Evolutionary conservation across 768 basidiomycete species (phyloP), one percentile per base, ranked within the genome.

Genomic region (Gyrodon lividus): DNA sequence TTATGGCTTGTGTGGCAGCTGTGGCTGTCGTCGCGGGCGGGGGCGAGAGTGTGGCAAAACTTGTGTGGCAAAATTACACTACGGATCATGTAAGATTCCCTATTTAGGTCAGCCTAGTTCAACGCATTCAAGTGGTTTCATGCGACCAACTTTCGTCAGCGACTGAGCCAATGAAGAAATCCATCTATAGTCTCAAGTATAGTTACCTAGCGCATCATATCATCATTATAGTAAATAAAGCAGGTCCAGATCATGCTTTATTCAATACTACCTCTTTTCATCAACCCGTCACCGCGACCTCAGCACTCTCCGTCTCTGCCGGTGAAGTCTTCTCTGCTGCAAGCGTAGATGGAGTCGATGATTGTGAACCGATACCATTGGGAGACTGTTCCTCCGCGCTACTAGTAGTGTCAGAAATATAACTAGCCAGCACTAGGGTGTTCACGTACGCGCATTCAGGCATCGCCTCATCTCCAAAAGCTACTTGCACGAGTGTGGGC

Each of bases 1-100:
- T 58, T 65, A 54, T 58, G 60, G 59, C 57, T 56, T 64, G 56
- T 61, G 60, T 54, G 47, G 52, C 43, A 48, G 53, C 43, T 52
- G 59, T 63, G 54, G 59, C 59, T 52, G 31, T 19, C 59, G 51
- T 51, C 50, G 55, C 30, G 47, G 54, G 55, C 43, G 56, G 50
- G 28, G 45, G 40, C 43, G 43, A 45, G 43, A 37, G 28, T 45
- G 47, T 52, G 51, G 46, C 57, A 56, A 51, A 41, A 47, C 40
- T 22, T 28, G n/a, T 40, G 47, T 20, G 4, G 7, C 37, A 26
- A 31, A 33, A 22, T 37, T 14, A 6, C 26, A 16, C 26, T 14
- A 16, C 26, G 4, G 41, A 24, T 50, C 41, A 50, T 22, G 48
- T 50, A 50, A 50, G 48, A 20, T 43, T 23, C 13, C 22, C 41